Base-by-base conservation (phyloP, 2,329 filamentous ascomycete genomes). In the Amauroascus niger region DNA sequence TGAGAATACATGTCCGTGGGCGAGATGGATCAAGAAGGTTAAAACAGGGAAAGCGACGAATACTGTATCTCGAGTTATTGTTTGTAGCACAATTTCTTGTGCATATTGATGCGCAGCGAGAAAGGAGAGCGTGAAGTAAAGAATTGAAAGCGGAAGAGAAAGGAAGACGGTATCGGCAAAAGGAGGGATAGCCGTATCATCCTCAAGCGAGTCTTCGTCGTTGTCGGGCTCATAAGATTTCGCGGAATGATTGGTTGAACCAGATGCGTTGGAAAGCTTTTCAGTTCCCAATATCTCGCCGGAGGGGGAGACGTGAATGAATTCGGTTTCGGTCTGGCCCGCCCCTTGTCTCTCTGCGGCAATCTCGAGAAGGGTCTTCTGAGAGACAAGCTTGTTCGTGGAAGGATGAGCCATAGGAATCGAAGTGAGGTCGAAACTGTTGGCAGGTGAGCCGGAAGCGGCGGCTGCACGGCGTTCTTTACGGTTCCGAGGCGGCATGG, bases 91-190 rank as follows among this genome's bases (percentile, higher is more conserved):
- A 50, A 67, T 68, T 2, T 64, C 60, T 61, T 74, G 66, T 1
- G 71, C 69, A 58, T 74, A 75, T 59, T 75, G 73, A 59, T 75
- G 71, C 13, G 72, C 70, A 1, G 73, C 72, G 30, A 75, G 65
- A 57, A 71, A 73, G 33, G 68, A 65, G 32, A 75, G 64, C 2
- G 73, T 75, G 53, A 74, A 65, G 59, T 75, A 71, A 9, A 75
- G 62, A 30, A 67, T 67, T 16, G 71, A 69, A 18, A 75, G 65
- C 0, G 72, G 69, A 6, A 72, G 39, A 1, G 72, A 68, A 24
- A 74, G 65, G 18, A 75, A 63, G 2, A 74, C 46, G 2, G 73
- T 74, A 57, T 75, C 72, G 53, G 74, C 59, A 33, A 73, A 56
- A 1, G 71, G 70, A 5, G 68, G 66, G 6, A 71, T 50, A 22